These are phyloP conservation scores for Geotrichum candidum DNA, from an alignment of 1,139 yeast species.

Conservation along the genomic window DNA sequence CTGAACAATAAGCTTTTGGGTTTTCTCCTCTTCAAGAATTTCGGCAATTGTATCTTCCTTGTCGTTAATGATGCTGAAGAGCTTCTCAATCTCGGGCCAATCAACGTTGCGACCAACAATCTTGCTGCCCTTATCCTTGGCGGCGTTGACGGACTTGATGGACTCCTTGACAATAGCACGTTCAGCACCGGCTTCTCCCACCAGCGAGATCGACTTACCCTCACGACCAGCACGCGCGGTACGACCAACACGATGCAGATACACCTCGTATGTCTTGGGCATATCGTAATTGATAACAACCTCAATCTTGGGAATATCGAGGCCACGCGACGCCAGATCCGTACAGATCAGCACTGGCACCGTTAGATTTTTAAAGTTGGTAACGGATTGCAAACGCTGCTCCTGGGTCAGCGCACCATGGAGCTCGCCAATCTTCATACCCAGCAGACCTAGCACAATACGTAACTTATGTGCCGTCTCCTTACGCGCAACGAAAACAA, in stretches of 20 bases:
- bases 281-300: slow-evolving; percentile 89
- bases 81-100: slow-evolving; percentile 73
- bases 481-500: slow-evolving; percentile 86
- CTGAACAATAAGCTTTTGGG: slow-evolving; percentile 72
- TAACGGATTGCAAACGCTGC: slow-evolving; percentile 81
- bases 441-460: slow-evolving; percentile 77
- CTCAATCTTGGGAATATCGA: slow-evolving; percentile 96
- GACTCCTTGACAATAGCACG: slow-evolving; percentile 86
- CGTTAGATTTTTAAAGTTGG: slow-evolving; percentile 68
- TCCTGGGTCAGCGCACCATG: slow-evolving; percentile 95
- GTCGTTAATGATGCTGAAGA: slow-evolving; percentile 53
- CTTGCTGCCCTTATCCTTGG: slow-evolving; percentile 35
- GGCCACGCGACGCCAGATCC: slow-evolving; percentile 97
- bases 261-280: slow-evolving; percentile 88
- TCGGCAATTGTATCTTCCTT: slow-evolving; percentile 63
- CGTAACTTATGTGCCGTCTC: slow-evolving; percentile 85
- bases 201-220: slow-evolving; percentile 88
- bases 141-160: slow-evolving; percentile 53
- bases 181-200: slow-evolving; percentile 82
- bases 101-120: slow-evolving; percentile 81
- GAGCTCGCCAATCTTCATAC: slow-evolving; percentile 82
- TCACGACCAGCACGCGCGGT: slow-evolving; percentile 99
- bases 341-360: slow-evolving; percentile 92
- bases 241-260: slow-evolving; percentile 96
- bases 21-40: slow-evolving; percentile 79